Evolutionary conservation across 305 asterid species (phyloP).

Genomic region (Fraxinus albicans): DNA sequence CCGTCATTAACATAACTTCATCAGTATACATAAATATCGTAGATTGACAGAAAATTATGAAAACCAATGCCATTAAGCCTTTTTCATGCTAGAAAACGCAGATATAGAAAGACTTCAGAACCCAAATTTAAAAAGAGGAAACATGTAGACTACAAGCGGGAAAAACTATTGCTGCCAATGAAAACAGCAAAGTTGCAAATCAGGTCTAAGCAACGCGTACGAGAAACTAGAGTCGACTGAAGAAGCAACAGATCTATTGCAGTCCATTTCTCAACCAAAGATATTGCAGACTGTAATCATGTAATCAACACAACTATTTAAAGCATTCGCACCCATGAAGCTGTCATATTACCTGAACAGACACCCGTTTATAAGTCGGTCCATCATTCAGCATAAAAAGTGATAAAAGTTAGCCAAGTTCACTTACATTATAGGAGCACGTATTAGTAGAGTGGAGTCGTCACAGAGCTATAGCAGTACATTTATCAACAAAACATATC

Average conservation of each 20-base stretch:
- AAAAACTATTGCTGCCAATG: neutral
- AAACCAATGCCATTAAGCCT: neutral
- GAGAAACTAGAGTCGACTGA: neutral
- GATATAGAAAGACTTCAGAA: neutral
- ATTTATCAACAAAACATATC: neutral
- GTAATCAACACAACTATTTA: slow-evolving; percentile 33
- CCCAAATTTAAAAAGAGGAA: neutral
- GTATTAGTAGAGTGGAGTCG: neutral
- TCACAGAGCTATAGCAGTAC: neutral
- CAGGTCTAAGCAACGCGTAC: neutral
- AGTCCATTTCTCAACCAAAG: slow-evolving; percentile 33
- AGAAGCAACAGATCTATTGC: slow-evolving; percentile 34
- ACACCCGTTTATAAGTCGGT: slow-evolving; percentile 12
- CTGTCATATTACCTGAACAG: slow-evolving; percentile 39
- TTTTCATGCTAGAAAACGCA: neutral
- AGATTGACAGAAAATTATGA: neutral
- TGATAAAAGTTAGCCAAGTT: neutral
- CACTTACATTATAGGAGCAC: neutral
- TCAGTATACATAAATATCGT: no score
- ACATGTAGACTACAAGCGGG: neutral
- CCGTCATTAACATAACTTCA: neutral
- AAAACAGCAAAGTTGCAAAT: neutral
- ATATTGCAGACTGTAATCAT: slow-evolving; percentile 30
- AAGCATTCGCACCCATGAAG: slow-evolving; percentile 34
- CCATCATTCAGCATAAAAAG: slow-evolving; percentile 21